These are phyloP conservation scores for Thinopyrum elongatum DNA, from an alignment of 176 grass and related monocot species.

Conservation along the genomic window DNA sequence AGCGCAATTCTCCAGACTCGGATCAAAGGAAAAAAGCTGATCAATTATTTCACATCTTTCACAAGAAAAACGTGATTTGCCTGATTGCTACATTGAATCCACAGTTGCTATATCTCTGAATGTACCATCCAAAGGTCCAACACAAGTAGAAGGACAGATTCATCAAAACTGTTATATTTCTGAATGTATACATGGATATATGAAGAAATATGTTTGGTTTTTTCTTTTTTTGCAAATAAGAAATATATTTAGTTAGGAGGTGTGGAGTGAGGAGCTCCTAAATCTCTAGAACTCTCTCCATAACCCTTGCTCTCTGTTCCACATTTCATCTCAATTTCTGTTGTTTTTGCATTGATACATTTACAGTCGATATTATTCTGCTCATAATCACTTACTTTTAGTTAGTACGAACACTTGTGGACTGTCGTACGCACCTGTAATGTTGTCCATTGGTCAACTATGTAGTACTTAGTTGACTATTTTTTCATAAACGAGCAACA, in stretches of 20 bases:
- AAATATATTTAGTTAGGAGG: neutral
- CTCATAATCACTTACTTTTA: too few species aligned
- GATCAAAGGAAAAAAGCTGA: neutral
- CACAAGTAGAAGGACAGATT: neutral
- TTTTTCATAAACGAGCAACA: too few species aligned
- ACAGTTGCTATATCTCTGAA: neutral
- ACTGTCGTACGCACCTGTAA: too few species aligned
- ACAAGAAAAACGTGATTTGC: neutral
- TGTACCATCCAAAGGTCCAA: neutral
- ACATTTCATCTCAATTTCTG: neutral
- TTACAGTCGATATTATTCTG: too few species aligned
- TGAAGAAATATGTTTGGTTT: neutral
- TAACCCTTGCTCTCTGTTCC: neutral
- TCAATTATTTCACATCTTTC: too few species aligned
- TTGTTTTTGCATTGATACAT: neutral
- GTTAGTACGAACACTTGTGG: too few species aligned
- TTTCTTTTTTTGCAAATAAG: too few species aligned
- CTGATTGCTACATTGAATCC: neutral
- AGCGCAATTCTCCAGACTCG: neutral
- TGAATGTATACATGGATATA: neutral
- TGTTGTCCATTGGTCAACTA: too few species aligned
- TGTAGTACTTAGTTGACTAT: too few species aligned
- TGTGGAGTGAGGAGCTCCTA: neutral
- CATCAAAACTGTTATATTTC: neutral
- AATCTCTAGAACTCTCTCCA: too few species aligned